These are phyloP conservation scores for Thalassiosira gravida DNA, from an alignment of 352 stramenopile genomes.

Conservation along the genomic window DNA sequence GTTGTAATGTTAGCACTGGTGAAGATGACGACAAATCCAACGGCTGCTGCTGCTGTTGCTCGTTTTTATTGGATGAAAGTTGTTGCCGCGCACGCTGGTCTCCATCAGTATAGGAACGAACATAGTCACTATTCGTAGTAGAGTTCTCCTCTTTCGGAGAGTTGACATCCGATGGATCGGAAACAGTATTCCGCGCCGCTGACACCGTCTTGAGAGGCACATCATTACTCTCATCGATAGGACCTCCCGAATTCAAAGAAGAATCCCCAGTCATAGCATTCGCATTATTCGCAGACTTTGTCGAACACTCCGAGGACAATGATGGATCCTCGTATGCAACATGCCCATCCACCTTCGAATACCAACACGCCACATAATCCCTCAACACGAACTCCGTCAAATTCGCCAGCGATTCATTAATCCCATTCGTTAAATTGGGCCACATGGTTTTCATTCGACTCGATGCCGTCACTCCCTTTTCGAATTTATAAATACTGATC, in stretches of 20 bases:
- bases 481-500: slow-evolving; percentile 51
- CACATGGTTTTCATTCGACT: slow-evolving; percentile 68
- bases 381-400: slow-evolving; percentile 81
- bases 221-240: not conserved
- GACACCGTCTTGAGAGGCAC: not conserved
- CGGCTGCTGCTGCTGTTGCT: not conserved
- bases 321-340: slow-evolving; percentile 38
- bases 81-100: slow-evolving; percentile 2
- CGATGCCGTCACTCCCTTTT: slow-evolving; percentile 44
- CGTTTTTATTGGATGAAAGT: not conserved
- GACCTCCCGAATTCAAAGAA: not conserved
- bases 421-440: slow-evolving; percentile 66
- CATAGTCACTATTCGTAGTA: slow-evolving; percentile 1
- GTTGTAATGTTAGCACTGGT: not conserved
- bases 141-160: slow-evolving; percentile 6
- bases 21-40: not conserved
- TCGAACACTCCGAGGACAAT: not conserved
- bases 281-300: not conserved
- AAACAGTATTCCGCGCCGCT: slow-evolving; percentile 4
- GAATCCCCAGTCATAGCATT: slow-evolving; percentile 5
- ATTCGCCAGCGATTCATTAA: slow-evolving; percentile 70
- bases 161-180: slow-evolving; percentile 9
- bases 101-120: slow-evolving; percentile 14
- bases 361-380: slow-evolving; percentile 75
- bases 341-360: slow-evolving; percentile 56